Evolutionary conservation across 1,284 basidiomycete species (phyloP).

Genomic region (Cryptococcus sp.): DNA sequence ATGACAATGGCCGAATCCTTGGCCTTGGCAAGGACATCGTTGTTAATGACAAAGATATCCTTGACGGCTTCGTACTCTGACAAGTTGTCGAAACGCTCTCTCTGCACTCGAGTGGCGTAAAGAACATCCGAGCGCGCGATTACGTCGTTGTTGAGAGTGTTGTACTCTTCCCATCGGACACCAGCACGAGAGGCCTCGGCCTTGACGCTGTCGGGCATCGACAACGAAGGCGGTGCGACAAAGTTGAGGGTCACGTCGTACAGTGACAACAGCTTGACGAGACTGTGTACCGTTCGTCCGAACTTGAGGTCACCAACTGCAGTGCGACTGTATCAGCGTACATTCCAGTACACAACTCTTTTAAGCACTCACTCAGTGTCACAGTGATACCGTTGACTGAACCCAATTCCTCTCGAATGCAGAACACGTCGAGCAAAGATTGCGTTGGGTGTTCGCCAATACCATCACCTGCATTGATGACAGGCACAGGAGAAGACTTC

Average conservation of each 20-base stretch:
- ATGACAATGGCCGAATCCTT: constrained; percentile 98
- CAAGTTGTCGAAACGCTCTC: constrained; percentile 83
- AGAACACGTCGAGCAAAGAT: constrained; percentile 91
- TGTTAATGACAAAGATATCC: constrained; percentile 90
- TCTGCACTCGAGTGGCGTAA: constrained; percentile 95
- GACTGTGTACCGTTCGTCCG: constrained; percentile 93
- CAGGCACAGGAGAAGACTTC: constrained; percentile 91
- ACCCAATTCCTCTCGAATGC: constrained; percentile 96
- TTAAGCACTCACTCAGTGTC: constrained; percentile 62
- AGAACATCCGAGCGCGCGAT: constrained; percentile 92
- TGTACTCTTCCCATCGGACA: constrained; percentile 75
- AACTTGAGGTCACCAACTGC: constrained; percentile 94
- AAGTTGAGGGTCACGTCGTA: constrained; percentile 95
- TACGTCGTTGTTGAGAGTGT: constrained; percentile 87
- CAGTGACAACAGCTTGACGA: constrained; percentile 87
- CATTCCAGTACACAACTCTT: not conserved
- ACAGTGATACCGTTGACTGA: constrained; percentile 96
- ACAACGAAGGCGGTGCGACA: constrained; percentile 84
- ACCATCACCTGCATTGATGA: constrained; percentile 96
- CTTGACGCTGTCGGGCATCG: constrained; percentile 88
- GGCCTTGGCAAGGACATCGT: constrained; percentile 83
- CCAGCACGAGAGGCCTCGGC: constrained; percentile 78
- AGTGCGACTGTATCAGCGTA: not conserved
- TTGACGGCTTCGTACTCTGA: constrained; percentile 88
- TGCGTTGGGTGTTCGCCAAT: constrained; percentile 98